These are phyloP conservation scores for Elaeagnus macrophylla DNA, from an alignment of 306 rosid genomes.

Conservation along the genomic window DNA sequence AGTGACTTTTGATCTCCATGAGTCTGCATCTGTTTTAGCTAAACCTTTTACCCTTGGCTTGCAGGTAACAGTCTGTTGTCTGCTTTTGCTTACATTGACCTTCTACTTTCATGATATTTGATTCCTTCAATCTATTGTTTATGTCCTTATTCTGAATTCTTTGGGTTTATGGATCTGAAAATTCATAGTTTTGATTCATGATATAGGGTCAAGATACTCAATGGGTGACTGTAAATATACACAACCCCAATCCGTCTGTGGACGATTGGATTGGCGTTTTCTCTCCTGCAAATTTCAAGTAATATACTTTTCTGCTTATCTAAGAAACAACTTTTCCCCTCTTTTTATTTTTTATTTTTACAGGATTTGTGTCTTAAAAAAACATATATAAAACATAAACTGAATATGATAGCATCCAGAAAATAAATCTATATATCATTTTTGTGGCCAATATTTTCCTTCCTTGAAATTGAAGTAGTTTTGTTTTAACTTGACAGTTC, in stretches of 20 bases:
- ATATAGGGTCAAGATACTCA: neutral
- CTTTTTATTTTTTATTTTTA: too few relatives aligned
- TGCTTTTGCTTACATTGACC: neutral
- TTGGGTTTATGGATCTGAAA: too few relatives aligned
- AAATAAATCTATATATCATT: too few relatives aligned
- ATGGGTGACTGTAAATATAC: neutral
- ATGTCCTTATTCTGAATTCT: too few relatives aligned
- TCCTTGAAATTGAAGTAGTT: neutral
- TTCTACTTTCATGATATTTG: too few relatives aligned
- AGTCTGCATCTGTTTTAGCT: too few relatives aligned
- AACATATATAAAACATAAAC: too few relatives aligned
- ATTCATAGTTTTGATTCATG: neutral
- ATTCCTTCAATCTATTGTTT: neutral
- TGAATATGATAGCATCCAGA: too few relatives aligned
- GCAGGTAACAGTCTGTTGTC: neutral
- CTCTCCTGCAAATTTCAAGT: neutral
- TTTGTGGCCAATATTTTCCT: too few relatives aligned
- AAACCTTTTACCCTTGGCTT: neutral
- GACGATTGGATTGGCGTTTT: conserved; percentile 1
- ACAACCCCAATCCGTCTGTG: neutral
- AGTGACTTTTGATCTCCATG: too few relatives aligned
- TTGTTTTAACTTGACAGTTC: conserved; percentile 34
- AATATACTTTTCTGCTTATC: neutral
- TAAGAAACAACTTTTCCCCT: neutral
- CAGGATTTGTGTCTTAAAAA: too few relatives aligned